Conservation (phyloP, 495 filamentous ascomycete species). For the Ramalina peruviana region DNA sequence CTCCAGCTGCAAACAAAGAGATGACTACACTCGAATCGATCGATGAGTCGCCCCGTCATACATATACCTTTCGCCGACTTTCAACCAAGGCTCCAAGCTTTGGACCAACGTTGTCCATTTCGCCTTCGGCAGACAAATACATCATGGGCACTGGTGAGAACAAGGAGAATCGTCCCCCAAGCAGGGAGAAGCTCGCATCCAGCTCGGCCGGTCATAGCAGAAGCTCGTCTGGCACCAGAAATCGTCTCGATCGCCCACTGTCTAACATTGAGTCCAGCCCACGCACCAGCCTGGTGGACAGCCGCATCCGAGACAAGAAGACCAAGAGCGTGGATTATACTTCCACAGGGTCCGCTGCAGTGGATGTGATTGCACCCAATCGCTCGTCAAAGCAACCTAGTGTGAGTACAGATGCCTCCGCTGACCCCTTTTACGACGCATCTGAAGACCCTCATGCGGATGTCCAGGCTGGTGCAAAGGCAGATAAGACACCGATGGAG, state of each 20-base stretch:
- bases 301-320: conserved; percentile 6
- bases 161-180: conserved; percentile 7
- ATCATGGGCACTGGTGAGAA: conserved; percentile 21
- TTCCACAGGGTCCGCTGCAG: neutral
- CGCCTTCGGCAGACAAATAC: conserved; percentile 21
- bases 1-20: neutral
- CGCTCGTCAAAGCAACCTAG: conserved; percentile 1
- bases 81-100: conserved; percentile 9
- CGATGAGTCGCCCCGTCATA: conserved; percentile 15
- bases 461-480: neutral
- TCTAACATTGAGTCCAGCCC: conserved; percentile 7
- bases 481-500: neutral
- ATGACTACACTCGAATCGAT: conserved; percentile 9
- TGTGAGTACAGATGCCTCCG: conserved; percentile 1
- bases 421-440: conserved; percentile 14
- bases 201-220: neutral
- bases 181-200: conserved; percentile 3
- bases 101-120: conserved; percentile 24
- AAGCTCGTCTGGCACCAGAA: neutral
- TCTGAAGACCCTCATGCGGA: neutral
- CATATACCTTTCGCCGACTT: conserved; percentile 15
- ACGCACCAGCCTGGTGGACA: neutral
- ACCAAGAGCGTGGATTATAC: conserved; percentile 9
- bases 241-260: conserved; percentile 6
- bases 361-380: neutral